Base-by-base conservation (phyloP, 805 yeast genomes). In the Yarrowia sp. region DNA sequence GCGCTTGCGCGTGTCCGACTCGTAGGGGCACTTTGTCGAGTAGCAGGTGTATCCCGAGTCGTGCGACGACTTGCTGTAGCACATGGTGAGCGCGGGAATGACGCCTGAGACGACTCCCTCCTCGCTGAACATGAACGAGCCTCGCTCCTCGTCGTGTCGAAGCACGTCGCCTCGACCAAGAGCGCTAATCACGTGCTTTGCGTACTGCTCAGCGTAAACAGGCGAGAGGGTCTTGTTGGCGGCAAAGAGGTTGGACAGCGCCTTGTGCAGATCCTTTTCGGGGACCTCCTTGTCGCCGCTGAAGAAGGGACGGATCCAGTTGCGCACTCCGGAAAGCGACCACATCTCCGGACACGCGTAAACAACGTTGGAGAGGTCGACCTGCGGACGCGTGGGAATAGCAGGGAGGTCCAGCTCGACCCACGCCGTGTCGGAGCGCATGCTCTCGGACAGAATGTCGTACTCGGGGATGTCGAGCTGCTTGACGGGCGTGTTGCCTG, bases 391-490 rank as follows among this genome's bases (percentile, higher is more conserved):
- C 4, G 61, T 38, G 21, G 61, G 61, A 13, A 55, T 55, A 2
- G 47, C 6, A 8, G 61, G 61, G 19, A 55, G 61, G 16, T 38
- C 47, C 33, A 55, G 36, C 19, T 55, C 61, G n/a, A 38, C 22
- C 61, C 61, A 55, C 2, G 35, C 61, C 2, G 36, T 4, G 7
- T 55, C 38, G 0, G 58, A 29, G 12, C 27, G 58, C n/a, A 24
- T n/a, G n/a, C 58, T 51, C 22, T 51, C 58, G 13, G 41, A 24
- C 21, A 51, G n/a, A 7, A 31, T 14, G 16, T 51, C 58, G 24
- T 51, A 51, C 42, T 51, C 58, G 22, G 58, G 58, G n/a, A 51
- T 51, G 13, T 51, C 32, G 13, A 33, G 42, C 41, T 51, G 58
- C 21, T 31, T 47, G 38, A 47, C 55, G 13, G 58, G 58, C 0